Evolutionary conservation across 179 eudicot genomes (phyloP), one percentile per base, ranked within the genome.

Genomic region (Heliamphora pulchella): DNA sequence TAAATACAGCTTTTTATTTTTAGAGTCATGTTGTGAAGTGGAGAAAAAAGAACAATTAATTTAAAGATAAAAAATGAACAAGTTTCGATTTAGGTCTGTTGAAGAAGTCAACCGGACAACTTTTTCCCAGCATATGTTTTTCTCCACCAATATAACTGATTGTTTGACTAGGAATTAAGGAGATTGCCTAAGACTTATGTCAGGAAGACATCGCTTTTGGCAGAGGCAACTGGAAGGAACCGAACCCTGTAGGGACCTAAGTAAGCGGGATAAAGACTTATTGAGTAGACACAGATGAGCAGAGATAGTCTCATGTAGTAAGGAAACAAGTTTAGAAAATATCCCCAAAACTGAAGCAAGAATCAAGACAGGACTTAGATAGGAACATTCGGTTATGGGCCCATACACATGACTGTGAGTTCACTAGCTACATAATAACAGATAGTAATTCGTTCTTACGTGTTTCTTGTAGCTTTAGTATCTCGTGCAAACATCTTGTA

Each of bases 401-500:
- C 51, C 6, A 64, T 20, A 15, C 74, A 78, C 31, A 67, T 5
- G 20, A 10, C 8, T 46, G 17, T 43, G 41, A 71, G 8, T 50
- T 57, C 14, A 53, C 41, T 70, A 68, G 53, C 73, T 6, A 47
- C 44, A 62, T 14, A 66, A 13, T 47, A 2, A 68, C n/a, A 11
- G 64, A 67, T 14, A 47, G 79, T 39, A 3, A 55, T 22, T 61
- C 7, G 47, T 39, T 66, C 98, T 31, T 31, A 31, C 39, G 39
- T 81, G 81, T 91, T 95, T 81, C 98, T 88, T 77, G 97, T 87
- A 83, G 97, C 90, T 88, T 93, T 95, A 43, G 97, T 91, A 81
- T 95, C 98, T 47, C 98, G 90, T 58, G 98, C 98, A 88, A 95
- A 95, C 90, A 95, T 91, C 82, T 86, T 93, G 86, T 90, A 95